phyloP scores from a whole-genome alignment of 2,329 filamentous ascomycete genomes.

The Pestalotiopsis sp. region DNA sequence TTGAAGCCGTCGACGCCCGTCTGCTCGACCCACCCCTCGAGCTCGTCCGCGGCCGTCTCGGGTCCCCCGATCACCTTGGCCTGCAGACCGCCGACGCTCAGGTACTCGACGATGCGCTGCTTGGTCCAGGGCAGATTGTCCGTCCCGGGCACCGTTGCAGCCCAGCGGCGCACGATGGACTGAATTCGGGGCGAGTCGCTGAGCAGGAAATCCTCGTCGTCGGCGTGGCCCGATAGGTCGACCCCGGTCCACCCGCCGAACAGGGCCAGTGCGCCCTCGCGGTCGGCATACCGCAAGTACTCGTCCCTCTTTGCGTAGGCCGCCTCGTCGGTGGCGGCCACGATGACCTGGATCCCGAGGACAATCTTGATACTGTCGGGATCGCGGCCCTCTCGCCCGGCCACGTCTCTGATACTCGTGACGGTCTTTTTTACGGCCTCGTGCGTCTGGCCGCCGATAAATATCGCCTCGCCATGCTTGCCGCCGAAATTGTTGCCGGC shows the following conservation, averaged over 20 bases:
- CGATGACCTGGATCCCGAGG: constrained; percentile 47
- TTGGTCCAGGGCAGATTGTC: constrained; percentile 45
- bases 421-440: constrained; percentile 51
- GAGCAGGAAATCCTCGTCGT: constrained; percentile 58
- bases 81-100: constrained; percentile 37
- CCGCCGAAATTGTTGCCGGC: constrained; percentile 60
- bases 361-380: constrained; percentile 59
- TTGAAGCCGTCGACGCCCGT: constrained; percentile 28
- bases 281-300: constrained; percentile 52
- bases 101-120: constrained; percentile 40
- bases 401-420: constrained; percentile 53
- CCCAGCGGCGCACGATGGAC: constrained; percentile 22
- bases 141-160: constrained; percentile 46
- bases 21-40: constrained; percentile 25
- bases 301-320: constrained; percentile 53
- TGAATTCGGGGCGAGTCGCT: constrained; percentile 55
- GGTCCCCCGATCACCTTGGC: constrained; percentile 25
- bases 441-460: constrained; percentile 58
- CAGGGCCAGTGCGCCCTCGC: constrained; percentile 55
- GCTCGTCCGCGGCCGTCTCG: constrained; percentile 26
- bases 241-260: constrained; percentile 62
- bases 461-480: constrained; percentile 62
- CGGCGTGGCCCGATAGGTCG: constrained; percentile 56
- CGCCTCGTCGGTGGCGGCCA: constrained; percentile 53
- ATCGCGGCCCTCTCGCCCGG: constrained; percentile 53